phyloP scores from a whole-genome alignment of 2,329 filamentous ascomycete genomes.

The Botrytis sinoallii region DNA sequence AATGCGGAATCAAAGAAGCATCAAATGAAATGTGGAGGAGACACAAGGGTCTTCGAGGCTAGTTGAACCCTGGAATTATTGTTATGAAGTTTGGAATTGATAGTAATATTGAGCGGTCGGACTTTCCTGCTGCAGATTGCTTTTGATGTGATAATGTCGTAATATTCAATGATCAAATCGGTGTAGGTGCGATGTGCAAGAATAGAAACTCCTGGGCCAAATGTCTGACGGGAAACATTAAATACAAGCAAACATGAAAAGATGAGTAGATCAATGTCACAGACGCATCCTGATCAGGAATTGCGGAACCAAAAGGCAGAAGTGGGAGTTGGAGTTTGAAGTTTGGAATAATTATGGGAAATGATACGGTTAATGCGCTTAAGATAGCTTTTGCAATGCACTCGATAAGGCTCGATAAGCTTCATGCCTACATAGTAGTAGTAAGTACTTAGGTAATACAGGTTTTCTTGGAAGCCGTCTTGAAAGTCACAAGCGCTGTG shows the following conservation, averaged over 20 bases:
- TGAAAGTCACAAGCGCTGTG: slow-evolving; percentile 13
- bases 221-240: neutral
- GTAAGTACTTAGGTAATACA: neutral
- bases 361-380: slow-evolving; percentile 8
- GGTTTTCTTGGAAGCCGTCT: neutral
- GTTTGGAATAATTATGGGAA: neutral
- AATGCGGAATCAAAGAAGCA: neutral
- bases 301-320: neutral
- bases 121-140: neutral
- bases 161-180: neutral
- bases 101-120: slow-evolving; percentile 1
- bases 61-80: neutral
- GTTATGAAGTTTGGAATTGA: neutral
- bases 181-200: neutral
- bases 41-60: slow-evolving; percentile 8
- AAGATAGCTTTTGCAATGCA: neutral
- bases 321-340: neutral
- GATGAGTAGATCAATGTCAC: neutral
- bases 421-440: neutral
- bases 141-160: neutral
- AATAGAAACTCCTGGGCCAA: neutral
- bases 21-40: slow-evolving; percentile 5
- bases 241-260: neutral
- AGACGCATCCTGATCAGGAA: neutral
- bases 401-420: slow-evolving; percentile 7